Evolutionary conservation across 2,329 filamentous ascomycete genomes (phyloP).

Genomic region (Fusarium redolens): DNA sequence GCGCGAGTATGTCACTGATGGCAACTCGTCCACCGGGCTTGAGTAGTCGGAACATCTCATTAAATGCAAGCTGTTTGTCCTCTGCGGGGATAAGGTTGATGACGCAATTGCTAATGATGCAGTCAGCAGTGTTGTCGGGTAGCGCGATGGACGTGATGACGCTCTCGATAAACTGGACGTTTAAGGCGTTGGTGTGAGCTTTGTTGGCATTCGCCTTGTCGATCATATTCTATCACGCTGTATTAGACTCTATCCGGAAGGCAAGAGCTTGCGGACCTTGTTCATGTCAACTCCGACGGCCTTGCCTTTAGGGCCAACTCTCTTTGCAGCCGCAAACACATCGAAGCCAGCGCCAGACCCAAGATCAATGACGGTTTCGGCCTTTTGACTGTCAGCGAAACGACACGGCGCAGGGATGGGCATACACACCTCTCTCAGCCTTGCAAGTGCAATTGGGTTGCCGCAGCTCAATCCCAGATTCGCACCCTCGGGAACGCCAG

Average conservation of each 20-base stretch:
- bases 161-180: conserved; percentile 63
- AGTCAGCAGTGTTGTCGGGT: conserved; percentile 27
- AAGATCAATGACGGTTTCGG: conserved; percentile 66
- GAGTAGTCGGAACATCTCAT: conserved; percentile 68
- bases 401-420: background rate
- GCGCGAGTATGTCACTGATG: conserved; percentile 68
- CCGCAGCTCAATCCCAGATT: conserved; percentile 67
- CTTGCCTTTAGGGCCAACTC: conserved; percentile 59
- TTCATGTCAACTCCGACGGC: conserved; percentile 72
- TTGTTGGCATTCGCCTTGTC: conserved; percentile 60
- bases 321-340: conserved; percentile 63
- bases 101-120: conserved; percentile 72
- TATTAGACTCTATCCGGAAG: background rate
- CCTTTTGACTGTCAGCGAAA: conserved; percentile 51
- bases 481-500: conserved; percentile 55
- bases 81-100: conserved; percentile 66
- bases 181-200: conserved; percentile 51
- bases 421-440: conserved; percentile 54
- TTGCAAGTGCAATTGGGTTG: conserved; percentile 63
- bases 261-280: conserved; percentile 52
- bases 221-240: conserved; percentile 63
- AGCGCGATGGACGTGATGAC: conserved; percentile 64
- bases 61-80: conserved; percentile 65
- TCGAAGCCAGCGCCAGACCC: conserved; percentile 70
- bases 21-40: conserved; percentile 68